phyloP scores from a whole-genome alignment of 495 filamentous ascomycete species.

The Podospora anserina region DNA sequence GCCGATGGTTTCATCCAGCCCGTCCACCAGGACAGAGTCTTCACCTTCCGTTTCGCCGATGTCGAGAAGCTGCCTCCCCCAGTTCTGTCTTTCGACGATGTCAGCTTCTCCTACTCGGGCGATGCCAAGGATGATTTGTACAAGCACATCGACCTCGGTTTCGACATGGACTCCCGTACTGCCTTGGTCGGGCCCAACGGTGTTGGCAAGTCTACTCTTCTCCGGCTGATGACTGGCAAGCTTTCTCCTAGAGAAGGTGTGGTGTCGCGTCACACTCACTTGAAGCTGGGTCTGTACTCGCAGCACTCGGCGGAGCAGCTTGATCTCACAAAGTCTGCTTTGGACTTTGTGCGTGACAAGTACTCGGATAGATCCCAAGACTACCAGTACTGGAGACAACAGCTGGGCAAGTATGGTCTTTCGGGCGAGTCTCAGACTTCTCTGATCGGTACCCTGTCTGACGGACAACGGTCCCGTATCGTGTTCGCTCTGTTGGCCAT shows the following conservation, averaged over 20 bases:
- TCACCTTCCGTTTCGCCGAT: conserved; percentile 97
- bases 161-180: conserved; percentile 98
- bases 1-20: conserved; percentile 97
- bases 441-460: conserved; percentile 94
- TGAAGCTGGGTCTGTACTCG: conserved; percentile 96
- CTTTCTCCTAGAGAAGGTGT: conserved; percentile 77
- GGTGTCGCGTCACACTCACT: conserved; percentile 89
- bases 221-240: conserved; percentile 96
- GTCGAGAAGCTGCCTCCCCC: conserved; percentile 97
- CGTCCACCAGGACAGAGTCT: conserved; percentile 79
- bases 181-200: conserved; percentile 97
- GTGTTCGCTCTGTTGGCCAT: conserved; percentile 97
- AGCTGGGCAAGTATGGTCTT: conserved; percentile 90
- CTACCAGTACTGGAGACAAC: conserved; percentile 99
- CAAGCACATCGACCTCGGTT: conserved; percentile 93
- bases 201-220: conserved; percentile 98
- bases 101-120: conserved; percentile 97
- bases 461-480: conserved; percentile 96
- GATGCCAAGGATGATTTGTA: conserved; percentile 87
- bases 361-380: conserved; percentile 86
- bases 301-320: conserved; percentile 99
- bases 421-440: conserved; percentile 91
- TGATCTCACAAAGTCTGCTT: conserved; percentile 92
- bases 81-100: conserved; percentile 92
- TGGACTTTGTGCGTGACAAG: conserved; percentile 97